Conservation (phyloP, 2,329 filamentous ascomycete genomes). For the Phialophora tarda region DNA sequence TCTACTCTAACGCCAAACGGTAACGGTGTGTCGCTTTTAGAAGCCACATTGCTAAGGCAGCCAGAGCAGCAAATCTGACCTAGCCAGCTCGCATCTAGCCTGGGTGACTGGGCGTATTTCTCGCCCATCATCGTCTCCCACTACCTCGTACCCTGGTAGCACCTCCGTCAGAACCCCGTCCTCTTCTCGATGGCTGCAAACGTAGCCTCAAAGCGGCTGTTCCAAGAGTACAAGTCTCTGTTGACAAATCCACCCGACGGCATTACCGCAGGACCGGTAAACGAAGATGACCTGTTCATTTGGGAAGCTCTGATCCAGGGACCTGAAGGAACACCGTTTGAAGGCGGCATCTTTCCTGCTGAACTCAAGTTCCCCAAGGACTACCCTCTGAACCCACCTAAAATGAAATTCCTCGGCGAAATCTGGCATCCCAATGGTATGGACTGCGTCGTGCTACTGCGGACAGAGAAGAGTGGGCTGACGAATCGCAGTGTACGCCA, state of each 20-base stretch:
- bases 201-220: slow-evolving; percentile 75
- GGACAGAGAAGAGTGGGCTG: neutral
- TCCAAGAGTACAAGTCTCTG: slow-evolving; percentile 93
- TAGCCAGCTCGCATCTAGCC: neutral
- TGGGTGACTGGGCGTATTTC: neutral
- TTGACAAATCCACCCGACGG: slow-evolving; percentile 96
- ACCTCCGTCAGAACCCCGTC: neutral
- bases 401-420: slow-evolving; percentile 92
- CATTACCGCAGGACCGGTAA: slow-evolving; percentile 91
- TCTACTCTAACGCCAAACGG: neutral
- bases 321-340: slow-evolving; percentile 92
- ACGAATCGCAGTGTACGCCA: slow-evolving; percentile 74
- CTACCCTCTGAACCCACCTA: slow-evolving; percentile 93
- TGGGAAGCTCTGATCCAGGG: slow-evolving; percentile 98
- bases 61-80: neutral
- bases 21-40: neutral
- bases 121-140: neutral
- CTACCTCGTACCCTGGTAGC: neutral
- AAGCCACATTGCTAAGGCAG: neutral
- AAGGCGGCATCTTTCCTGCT: slow-evolving; percentile 92
- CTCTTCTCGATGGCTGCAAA: slow-evolving; percentile 51
- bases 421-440: slow-evolving; percentile 96
- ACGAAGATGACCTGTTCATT: slow-evolving; percentile 90
- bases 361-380: slow-evolving; percentile 94
- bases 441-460: neutral